Base-by-base conservation (phyloP, 148 eudicot species). In the Polygonum aviculare region DNA sequence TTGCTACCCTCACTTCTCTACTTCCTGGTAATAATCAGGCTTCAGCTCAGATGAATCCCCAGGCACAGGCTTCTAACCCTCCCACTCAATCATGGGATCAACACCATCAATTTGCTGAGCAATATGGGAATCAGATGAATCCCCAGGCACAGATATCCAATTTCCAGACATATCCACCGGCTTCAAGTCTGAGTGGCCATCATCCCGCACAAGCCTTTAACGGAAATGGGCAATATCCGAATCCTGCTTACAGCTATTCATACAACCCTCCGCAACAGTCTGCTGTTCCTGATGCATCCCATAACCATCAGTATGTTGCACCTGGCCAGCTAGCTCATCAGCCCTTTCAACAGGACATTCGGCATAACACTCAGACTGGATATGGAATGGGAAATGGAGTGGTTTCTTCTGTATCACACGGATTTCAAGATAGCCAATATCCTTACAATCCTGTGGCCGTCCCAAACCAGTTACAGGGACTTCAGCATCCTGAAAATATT, bases 1-100 rank as follows among this genome's bases (percentile, higher is more conserved):
- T 95, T 83, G 97, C 99, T 40, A 85, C 94, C 16, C 89, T 95
- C 59, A 83, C 95, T 49, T 86, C 93, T 7, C 79, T 95, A 47
- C 77, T 87, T 33, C 94, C 97, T 36, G 83, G 88, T 12, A 88
- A 76, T 54, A 77, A 80, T 45, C 88, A 81, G 75, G 48, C 90
- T 50, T 77, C 84, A 39, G 83, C 74, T 72, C 88, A 86, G 74
- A 44, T 44, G 47, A 44, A 44, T 44, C 9, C 47, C 47, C 47
- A 44, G 47, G 47, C 11, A 7, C 47, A 77, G 60, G 73, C 63
- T 74, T 21, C 79, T 15, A 74, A 50, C 63, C 74, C 84, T 77
- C 40, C 71, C 40, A 62, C 83, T 31, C 93, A 90, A 75, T 83
- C 77, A 36, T 92, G 93, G 94, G 82, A 77, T 38, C 82, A 78